phyloP scores from a whole-genome alignment of 257 asterid species.

The Orobanche coerulescens region DNA sequence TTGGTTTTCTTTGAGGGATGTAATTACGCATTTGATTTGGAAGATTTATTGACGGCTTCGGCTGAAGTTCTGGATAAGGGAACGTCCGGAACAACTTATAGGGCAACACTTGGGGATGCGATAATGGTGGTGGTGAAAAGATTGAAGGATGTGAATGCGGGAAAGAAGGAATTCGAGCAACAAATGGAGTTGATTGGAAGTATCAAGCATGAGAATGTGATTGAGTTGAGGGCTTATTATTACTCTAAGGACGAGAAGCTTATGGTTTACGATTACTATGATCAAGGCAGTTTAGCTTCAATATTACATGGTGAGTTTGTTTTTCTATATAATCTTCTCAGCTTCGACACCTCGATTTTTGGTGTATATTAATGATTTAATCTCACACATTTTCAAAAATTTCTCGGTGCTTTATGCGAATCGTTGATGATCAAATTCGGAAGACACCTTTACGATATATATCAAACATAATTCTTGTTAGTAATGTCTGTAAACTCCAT shows the following conservation, averaged over 20 bases:
- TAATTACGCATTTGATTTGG: constrained; percentile 75
- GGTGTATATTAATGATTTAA: no score
- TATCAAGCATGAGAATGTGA: constrained; percentile 80
- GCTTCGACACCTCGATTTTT: no score
- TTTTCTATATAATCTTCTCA: no score
- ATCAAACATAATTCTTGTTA: background rate
- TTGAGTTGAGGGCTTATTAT: constrained; percentile 78
- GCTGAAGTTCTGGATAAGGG: constrained; percentile 97
- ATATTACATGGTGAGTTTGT: constrained; percentile 58
- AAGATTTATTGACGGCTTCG: constrained; percentile 91
- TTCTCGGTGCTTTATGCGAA: no score
- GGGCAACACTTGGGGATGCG: constrained; percentile 81
- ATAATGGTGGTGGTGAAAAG: constrained; percentile 85
- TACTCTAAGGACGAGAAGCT: constrained; percentile 98
- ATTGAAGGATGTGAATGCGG: constrained; percentile 77
- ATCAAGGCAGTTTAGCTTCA: constrained; percentile 73
- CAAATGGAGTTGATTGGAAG: constrained; percentile 74
- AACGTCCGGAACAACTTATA: constrained; percentile 72
- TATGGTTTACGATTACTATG: constrained; percentile 71
- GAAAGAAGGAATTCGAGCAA: constrained; percentile 86
- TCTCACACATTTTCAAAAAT: no score
- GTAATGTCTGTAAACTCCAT: background rate
- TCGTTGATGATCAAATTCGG: no score
- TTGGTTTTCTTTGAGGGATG: constrained; percentile 89
- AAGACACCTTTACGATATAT: background rate